These are phyloP conservation scores for Candida buenavistaensis DNA, from an alignment of 1,139 yeast species.

Conservation along the genomic window DNA sequence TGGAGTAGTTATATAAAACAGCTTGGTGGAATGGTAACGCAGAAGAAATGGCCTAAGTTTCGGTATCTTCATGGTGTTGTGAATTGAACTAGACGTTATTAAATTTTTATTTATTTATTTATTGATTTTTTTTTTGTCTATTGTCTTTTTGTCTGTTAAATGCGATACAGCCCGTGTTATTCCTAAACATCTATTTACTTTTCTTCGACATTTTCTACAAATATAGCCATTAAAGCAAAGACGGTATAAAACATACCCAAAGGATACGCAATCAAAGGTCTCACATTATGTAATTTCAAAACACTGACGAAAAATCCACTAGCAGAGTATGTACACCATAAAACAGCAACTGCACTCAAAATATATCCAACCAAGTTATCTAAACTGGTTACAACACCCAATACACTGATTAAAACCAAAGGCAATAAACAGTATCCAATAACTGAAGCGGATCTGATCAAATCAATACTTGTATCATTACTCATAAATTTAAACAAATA, in stretches of 20 bases:
- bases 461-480: conserved; percentile 54
- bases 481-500: conserved; percentile 86
- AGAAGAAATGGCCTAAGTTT: neutral
- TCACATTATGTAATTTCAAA: conserved; percentile 77
- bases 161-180: too few relatives aligned
- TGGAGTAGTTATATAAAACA: conserved; percentile 78
- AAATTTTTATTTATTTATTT: too few relatives aligned
- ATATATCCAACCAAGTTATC: conserved; percentile 77
- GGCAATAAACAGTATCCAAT: conserved; percentile 94
- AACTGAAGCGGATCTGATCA: conserved; percentile 81
- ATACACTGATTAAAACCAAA: conserved; percentile 72
- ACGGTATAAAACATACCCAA: conserved; percentile 88
- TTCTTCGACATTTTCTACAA: conserved; percentile 53
- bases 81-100: too few relatives aligned
- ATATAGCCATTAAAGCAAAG: conserved; percentile 94
- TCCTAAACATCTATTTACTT: conserved; percentile 3
- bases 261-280: conserved; percentile 93
- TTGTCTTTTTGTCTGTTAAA: neutral
- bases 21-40: conserved; percentile 20
- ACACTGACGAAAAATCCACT: conserved; percentile 92
- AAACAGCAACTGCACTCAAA: conserved; percentile 67
- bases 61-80: neutral
- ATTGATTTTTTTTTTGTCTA: too few relatives aligned
- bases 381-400: conserved; percentile 68
- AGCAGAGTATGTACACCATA: conserved; percentile 94